Evolutionary conservation across 129 eudicot species (phyloP), one percentile per base, ranked within the genome.

Genomic region (Apium graveolens): DNA sequence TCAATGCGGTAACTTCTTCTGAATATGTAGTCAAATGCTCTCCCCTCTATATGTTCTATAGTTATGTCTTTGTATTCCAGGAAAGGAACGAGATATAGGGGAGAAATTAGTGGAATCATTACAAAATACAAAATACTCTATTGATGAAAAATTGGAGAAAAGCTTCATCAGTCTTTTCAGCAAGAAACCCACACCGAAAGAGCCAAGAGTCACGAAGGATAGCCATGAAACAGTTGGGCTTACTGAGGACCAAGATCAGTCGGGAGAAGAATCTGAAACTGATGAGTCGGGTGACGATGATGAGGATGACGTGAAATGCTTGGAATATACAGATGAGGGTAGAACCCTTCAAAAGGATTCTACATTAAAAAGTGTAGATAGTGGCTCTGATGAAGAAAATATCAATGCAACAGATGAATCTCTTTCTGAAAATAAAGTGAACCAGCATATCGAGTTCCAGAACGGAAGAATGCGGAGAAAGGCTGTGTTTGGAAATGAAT

Each of bases 381-480:
- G 77, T 73, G 79, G 68, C 63, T 71, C 82, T 75, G 92, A 81
- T 74, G 86, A 69, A 63, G 82, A 85, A 78, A 45, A 73, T 84
- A 63, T 3, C 45, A 26, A 76, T 24, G 76, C 62, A 53, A 21
- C 71, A 73, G 71, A 85, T 53, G 81, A 69, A 43, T 55, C 73
- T 14, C 66, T 55, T 41, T 69, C 79, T 7, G 70, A 74, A 79
- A 74, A 78, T 49, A 84, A 80, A 68, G 55, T 89, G 5, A 70
- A 78, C 82, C 93, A 91, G 81, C 89, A 86, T 66, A 35, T 90
- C 51, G 97, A 91, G 83, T 73, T 88, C 71, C 79, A 77, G 87
- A 84, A 86, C 27, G 96, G 97, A 78, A 91, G 98, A 80, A 84
- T 82, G 85, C 84, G 98, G 83, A 95, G 98, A 81, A 90, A 76